These are phyloP conservation scores for Clarireedia paspali DNA, from an alignment of 2,329 filamentous ascomycete species.

Conservation along the genomic window DNA sequence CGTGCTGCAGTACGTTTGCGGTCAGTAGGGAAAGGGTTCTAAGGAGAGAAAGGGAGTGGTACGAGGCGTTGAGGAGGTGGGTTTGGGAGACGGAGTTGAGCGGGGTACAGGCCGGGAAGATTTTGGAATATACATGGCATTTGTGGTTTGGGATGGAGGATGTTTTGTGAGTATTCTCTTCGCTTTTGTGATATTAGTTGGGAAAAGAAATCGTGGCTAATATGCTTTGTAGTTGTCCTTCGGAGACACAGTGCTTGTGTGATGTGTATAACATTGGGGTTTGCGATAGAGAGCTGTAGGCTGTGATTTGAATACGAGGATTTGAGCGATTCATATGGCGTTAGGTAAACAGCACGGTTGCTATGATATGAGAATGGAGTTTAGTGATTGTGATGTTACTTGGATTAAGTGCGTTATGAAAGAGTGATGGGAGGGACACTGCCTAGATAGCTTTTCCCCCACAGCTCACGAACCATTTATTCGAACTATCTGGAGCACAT, in stretches of 20 bases:
- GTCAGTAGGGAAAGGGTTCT: slow-evolving; percentile 45
- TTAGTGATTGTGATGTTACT: too few species aligned
- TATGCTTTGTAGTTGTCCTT: neutral
- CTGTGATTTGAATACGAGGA: neutral
- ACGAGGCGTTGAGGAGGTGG: slow-evolving; percentile 50
- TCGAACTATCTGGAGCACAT: too few species aligned
- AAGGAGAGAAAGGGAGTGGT: slow-evolving; percentile 41
- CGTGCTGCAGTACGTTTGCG: slow-evolving; percentile 59
- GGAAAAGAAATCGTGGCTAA: neutral
- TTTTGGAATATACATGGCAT: slow-evolving; percentile 60
- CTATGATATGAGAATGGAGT: neutral
- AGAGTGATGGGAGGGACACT: too few species aligned
- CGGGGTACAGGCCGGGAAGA: slow-evolving; percentile 47
- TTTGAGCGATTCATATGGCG: neutral
- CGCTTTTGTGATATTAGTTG: neutral
- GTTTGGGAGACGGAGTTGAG: slow-evolving; percentile 43
- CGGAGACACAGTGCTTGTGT: neutral
- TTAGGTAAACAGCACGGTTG: neutral
- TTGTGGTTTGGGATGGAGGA: slow-evolving; percentile 50
- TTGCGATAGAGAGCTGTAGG: neutral
- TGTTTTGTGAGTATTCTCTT: slow-evolving; percentile 29
- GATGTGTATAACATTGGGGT: neutral
- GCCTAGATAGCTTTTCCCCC: too few species aligned
- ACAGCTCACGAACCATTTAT: too few species aligned
- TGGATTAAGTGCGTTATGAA: too few species aligned